Conservation (phyloP, 768 basidiomycete species). For the Mycena capillaripes region DNA sequence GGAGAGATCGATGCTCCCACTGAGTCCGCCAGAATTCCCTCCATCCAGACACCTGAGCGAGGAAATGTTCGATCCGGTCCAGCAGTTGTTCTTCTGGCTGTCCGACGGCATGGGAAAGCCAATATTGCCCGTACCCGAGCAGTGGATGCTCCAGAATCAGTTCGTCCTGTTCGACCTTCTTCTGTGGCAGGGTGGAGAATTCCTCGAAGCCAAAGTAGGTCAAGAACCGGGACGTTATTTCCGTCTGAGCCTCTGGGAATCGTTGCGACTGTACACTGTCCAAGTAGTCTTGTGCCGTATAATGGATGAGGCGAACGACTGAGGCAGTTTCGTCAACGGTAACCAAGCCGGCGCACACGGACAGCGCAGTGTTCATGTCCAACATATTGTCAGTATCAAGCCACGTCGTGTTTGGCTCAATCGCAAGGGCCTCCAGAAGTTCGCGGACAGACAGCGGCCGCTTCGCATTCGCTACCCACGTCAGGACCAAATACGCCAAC, state of each 20-base stretch:
- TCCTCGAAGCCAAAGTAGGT: neutral
- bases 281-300: neutral
- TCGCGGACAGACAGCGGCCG: neutral
- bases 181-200: neutral
- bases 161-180: neutral
- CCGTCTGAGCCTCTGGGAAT: neutral
- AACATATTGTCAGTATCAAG: neutral
- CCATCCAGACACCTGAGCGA: neutral
- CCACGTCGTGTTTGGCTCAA: neutral
- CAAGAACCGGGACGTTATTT: neutral
- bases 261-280: neutral
- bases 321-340: neutral
- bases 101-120: neutral
- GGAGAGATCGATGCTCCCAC: too few species aligned
- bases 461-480: neutral
- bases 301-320: neutral
- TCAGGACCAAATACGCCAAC: neutral
- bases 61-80: neutral
- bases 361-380: neutral
- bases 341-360: neutral
- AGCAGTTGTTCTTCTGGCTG: neutral
- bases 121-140: constrained; percentile 1
- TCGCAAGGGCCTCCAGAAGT: neutral
- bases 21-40: neutral
- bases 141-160: neutral